These are phyloP conservation scores for Carallia brachiata DNA, from an alignment of 345 rosid species.

Conservation along the genomic window DNA sequence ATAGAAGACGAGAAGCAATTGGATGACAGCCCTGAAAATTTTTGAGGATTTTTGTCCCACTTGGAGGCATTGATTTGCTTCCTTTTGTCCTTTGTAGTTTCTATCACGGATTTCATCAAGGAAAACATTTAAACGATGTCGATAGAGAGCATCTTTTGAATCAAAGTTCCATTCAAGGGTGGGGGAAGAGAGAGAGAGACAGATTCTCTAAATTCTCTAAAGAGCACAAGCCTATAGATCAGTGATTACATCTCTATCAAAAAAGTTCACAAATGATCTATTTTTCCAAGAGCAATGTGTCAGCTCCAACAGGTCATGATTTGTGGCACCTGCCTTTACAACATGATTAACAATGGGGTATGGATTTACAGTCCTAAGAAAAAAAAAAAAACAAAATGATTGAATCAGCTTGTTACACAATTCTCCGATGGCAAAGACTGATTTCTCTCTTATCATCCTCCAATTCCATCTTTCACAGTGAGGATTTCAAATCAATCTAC, in stretches of 20 bases:
- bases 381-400: not conserved
- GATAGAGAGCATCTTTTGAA: too few relatives aligned
- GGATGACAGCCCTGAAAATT: conserved; percentile 89
- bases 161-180: too few relatives aligned
- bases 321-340: conserved; percentile 3
- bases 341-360: not conserved
- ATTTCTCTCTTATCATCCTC: not conserved
- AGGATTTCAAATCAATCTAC: conserved; percentile 30
- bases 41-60: conserved; percentile 28
- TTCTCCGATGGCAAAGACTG: not conserved
- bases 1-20: conserved; percentile 87
- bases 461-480: not conserved
- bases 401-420: conserved; percentile 15
- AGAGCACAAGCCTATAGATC: too few relatives aligned
- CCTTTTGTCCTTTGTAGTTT: too few relatives aligned
- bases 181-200: too few relatives aligned
- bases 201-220: too few relatives aligned
- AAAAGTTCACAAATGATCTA: not conserved
- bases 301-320: not conserved
- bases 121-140: too few relatives aligned
- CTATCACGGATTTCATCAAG: too few relatives aligned
- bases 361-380: not conserved
- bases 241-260: too few relatives aligned
- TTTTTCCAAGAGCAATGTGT: not conserved
- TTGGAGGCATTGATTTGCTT: too few relatives aligned